Conservation (phyloP, 805 yeast genomes). For the Cyberlindnera petersonii region DNA sequence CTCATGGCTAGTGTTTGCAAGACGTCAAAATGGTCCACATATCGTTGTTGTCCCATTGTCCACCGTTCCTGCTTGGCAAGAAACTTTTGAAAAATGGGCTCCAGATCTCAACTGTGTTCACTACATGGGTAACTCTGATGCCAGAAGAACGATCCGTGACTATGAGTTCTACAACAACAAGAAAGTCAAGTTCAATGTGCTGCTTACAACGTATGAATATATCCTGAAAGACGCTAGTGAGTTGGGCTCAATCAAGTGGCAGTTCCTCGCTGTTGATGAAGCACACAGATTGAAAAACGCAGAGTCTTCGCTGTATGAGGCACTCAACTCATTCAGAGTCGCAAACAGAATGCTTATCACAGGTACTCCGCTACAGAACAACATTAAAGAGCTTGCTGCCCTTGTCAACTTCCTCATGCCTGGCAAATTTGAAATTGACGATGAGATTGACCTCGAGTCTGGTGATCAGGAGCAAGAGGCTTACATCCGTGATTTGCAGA, state of each 20-base stretch:
- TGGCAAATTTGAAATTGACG: slow-evolving; percentile 83
- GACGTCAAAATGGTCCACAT: slow-evolving; percentile 97
- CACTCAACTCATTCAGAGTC: slow-evolving; percentile 76
- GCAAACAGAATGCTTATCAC: slow-evolving; percentile 86
- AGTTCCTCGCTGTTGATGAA: slow-evolving; percentile 95
- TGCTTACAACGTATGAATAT: slow-evolving; percentile 93
- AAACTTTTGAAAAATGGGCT: slow-evolving; percentile 95
- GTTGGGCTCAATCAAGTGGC: slow-evolving; percentile 87
- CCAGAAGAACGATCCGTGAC: slow-evolving; percentile 78
- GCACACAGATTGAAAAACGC: slow-evolving; percentile 96
- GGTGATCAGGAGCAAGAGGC: slow-evolving; percentile 75
- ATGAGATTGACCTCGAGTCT: slow-evolving; percentile 86
- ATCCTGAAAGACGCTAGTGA: slow-evolving; percentile 83
- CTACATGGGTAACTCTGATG: slow-evolving; percentile 86
- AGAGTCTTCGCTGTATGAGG: slow-evolving; percentile 88
- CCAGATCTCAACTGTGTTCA: slow-evolving; percentile 93
- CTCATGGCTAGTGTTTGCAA: slow-evolving; percentile 91
- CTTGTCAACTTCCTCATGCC: slow-evolving; percentile 95
- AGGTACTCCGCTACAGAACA: slow-evolving; percentile 97
- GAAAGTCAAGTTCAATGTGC: slow-evolving; percentile 85
- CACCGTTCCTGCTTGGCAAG: slow-evolving; percentile 99
- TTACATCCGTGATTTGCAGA: slow-evolving; percentile 82
- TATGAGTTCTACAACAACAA: slow-evolving; percentile 74
- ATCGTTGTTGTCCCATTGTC: slow-evolving; percentile 93
- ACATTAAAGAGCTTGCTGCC: slow-evolving; percentile 92